Conservation (phyloP, 129 eudicot species). For the Apium graveolens region DNA sequence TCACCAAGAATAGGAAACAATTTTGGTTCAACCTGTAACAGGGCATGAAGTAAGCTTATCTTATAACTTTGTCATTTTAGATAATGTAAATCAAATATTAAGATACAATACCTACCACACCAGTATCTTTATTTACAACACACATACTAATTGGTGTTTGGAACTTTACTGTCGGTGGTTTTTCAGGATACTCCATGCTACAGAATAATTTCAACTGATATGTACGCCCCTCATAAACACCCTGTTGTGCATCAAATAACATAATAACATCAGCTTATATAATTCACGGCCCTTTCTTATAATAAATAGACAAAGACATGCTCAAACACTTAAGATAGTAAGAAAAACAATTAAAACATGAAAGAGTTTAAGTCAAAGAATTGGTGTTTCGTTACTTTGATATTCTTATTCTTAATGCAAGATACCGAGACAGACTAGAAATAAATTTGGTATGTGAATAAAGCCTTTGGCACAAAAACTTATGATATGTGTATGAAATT, state of each 20-base stretch:
- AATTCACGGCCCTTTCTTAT: not conserved
- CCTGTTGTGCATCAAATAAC: slow-evolving; percentile 28
- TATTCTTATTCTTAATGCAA: not conserved
- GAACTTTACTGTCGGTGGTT: slow-evolving; percentile 36
- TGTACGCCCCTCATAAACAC: slow-evolving; percentile 62
- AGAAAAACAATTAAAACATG: not conserved
- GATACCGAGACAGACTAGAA: not conserved
- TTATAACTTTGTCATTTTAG: slow-evolving; percentile 2
- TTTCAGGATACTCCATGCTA: slow-evolving; percentile 34
- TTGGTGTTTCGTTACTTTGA: not conserved
- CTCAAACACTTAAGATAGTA: not conserved
- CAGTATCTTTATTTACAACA: slow-evolving; percentile 35
- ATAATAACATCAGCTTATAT: not conserved
- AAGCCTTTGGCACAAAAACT: not conserved
- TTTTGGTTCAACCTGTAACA: slow-evolving; percentile 61
- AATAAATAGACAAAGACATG: not conserved
- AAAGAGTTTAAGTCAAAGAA: not conserved
- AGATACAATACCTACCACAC: slow-evolving; percentile 44
- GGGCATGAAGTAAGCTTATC: slow-evolving; percentile 12
- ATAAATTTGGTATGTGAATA: no score
- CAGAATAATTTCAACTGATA: slow-evolving; percentile 39
- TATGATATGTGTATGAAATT: not conserved
- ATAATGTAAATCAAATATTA: not conserved
- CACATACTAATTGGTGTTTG: slow-evolving; percentile 35
- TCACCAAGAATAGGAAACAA: slow-evolving; percentile 66